These are phyloP conservation scores for Ploettnerulaceae sp. DNA, from an alignment of 2,329 filamentous ascomycete genomes.

Conservation along the genomic window DNA sequence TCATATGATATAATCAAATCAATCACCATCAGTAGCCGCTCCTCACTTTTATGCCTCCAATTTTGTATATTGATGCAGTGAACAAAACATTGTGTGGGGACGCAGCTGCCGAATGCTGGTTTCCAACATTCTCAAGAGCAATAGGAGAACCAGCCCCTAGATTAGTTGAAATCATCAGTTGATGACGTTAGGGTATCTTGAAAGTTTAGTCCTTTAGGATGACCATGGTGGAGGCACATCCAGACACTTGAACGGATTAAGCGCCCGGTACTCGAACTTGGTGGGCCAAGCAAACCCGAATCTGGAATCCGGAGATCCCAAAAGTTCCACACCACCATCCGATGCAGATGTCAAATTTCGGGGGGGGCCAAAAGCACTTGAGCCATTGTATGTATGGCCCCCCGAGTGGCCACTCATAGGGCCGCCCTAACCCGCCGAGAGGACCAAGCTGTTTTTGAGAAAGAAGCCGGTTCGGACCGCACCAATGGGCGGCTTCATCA, in stretches of 20 bases:
- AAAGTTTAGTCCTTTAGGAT: background rate
- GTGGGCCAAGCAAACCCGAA: background rate
- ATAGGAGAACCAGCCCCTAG: background rate
- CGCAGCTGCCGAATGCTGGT: background rate
- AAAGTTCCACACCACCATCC: background rate
- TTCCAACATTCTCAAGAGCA: background rate
- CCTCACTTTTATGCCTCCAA: no score
- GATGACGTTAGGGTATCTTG: background rate
- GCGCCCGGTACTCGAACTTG: background rate
- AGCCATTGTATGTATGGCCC: background rate
- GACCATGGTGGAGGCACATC: background rate
- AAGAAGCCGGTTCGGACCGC: slow-evolving; percentile 11
- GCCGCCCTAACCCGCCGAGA: slow-evolving; percentile 11
- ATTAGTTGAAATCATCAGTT: background rate
- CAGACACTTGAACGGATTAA: background rate
- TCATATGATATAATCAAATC: background rate
- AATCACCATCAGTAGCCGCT: slow-evolving; percentile 1
- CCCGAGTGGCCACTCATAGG: slow-evolving; percentile 15
- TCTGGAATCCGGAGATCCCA: background rate
- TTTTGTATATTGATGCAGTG: no score
- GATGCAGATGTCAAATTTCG: background rate
- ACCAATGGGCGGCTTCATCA: slow-evolving; percentile 12
- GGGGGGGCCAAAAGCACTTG: background rate
- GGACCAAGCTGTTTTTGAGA: background rate
- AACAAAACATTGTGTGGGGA: background rate